Base-by-base conservation (phyloP, 2,329 filamentous ascomycete genomes). In the Neofusicoccum cordaticola region DNA sequence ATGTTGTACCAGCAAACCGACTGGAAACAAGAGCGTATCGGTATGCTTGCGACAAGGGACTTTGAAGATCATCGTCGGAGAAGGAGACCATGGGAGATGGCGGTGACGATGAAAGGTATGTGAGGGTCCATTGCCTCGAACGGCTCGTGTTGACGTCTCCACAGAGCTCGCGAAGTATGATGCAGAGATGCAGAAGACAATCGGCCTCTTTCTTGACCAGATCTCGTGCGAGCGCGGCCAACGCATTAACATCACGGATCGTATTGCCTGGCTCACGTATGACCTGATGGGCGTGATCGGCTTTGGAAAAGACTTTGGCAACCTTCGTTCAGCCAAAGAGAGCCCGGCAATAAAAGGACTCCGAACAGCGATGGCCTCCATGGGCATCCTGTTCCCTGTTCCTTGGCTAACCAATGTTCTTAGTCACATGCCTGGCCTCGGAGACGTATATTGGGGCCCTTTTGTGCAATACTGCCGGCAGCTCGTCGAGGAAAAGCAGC, bases 221-320 rank as follows among this genome's bases (percentile, higher is more conserved):
- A 50, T 62, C 3, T 19, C 45, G 2, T 39, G 37, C 45, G 47
- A 50, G 2, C 45, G 34, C 3, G 58, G 58, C 9, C 44, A 64
- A 42, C 51, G 50, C 39, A 27, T 50, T 31, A 58, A 64, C 48
- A 22, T 48, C 19, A 58, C 62, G 7, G 34, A 58, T 4, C 39
- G 50, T 27, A 15, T 27, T 34, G 60, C 79, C 66, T 82, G 78
- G 73, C 70, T 84, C 39, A 77, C 80, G 5, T 81, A 84, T 66
- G 83, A 85, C 64, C 79, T 84, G 65, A 84, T 85, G 78, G 81
- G 81, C 13, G 80, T 83, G 65, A 68, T 82, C 37, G 77, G 77
- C 22, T 80, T 81, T 68, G 79, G 79, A 2, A 79, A 81, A 68
- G 72, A 78, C 51, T 80, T 82, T 67, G 73, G 74, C 17, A 62